These are phyloP conservation scores for Fraxinus sp. DNA, from an alignment of 305 asterid genomes.

Conservation along the genomic window DNA sequence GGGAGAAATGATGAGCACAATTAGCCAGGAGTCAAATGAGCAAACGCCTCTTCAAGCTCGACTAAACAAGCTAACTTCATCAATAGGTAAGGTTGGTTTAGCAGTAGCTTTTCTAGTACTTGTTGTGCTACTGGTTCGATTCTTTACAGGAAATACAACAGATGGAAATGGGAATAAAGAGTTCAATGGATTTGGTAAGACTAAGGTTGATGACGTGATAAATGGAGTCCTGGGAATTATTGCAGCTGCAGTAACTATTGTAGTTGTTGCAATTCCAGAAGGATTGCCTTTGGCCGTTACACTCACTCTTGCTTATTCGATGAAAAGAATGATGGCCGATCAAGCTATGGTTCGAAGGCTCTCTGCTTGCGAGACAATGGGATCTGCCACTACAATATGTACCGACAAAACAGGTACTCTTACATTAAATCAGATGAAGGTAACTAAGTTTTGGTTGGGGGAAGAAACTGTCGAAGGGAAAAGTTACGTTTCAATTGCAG, in stretches of 20 bases:
- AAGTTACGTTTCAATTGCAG: neutral
- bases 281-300: constrained; percentile 42
- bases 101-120: constrained; percentile 34
- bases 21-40: constrained; percentile 20
- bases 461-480: constrained; percentile 17
- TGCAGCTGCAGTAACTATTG: constrained; percentile 32
- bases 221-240: constrained; percentile 29
- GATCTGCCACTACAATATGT: constrained; percentile 39
- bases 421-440: constrained; percentile 30
- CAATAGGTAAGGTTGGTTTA: constrained; percentile 32
- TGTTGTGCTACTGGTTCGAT: constrained; percentile 26
- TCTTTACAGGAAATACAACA: constrained; percentile 36
- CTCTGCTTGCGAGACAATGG: constrained; percentile 44
- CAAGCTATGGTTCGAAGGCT: constrained; percentile 37
- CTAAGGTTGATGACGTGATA: constrained; percentile 24
- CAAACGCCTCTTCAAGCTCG: constrained; percentile 41
- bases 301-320: constrained; percentile 37
- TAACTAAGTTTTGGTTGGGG: constrained; percentile 34
- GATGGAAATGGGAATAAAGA: constrained; percentile 30
- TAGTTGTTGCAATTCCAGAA: constrained; percentile 41
- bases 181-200: constrained; percentile 21
- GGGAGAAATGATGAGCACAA: constrained; percentile 47
- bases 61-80: constrained; percentile 31
- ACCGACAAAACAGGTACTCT: constrained; percentile 42
- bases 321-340: constrained; percentile 48